Evolutionary conservation across 805 yeast genomes (phyloP).

Genomic region (Ogataea zsoltii): DNA sequence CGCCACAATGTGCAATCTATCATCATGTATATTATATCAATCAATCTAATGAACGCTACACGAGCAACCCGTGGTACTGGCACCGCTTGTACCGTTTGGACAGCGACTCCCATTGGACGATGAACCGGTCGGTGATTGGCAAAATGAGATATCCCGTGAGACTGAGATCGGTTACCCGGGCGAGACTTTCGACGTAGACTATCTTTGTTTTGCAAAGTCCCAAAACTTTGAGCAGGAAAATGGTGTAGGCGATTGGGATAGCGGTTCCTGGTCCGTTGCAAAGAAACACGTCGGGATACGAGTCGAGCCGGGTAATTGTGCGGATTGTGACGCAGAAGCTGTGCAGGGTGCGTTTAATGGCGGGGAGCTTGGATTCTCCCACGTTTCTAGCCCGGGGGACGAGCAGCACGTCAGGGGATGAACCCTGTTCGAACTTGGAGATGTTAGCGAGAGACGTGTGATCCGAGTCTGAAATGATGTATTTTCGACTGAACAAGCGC

Average conservation of each 20-base stretch:
- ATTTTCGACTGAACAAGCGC: constrained; percentile 26
- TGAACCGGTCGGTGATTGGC: constrained; percentile 71
- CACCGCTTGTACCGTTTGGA: constrained; percentile 52
- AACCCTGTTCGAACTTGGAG: constrained; percentile 36
- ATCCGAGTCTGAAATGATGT: constrained; percentile 46
- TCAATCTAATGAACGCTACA: constrained; percentile 35
- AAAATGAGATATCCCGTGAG: constrained; percentile 71
- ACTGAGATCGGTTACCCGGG: constrained; percentile 75
- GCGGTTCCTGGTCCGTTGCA: constrained; percentile 84
- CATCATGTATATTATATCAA: constrained; percentile 1
- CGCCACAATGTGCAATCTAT: background rate
- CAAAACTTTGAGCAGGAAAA: constrained; percentile 50
- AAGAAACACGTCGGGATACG: constrained; percentile 35
- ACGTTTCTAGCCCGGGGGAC: constrained; percentile 39
- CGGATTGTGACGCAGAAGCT: constrained; percentile 31
- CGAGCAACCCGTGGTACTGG: constrained; percentile 78
- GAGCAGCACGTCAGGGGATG: constrained; percentile 23
- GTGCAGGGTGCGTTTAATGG: constrained; percentile 34
- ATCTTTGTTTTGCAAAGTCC: constrained; percentile 55
- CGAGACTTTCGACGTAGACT: constrained; percentile 82
- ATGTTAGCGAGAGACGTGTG: constrained; percentile 44
- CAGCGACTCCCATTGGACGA: constrained; percentile 88
- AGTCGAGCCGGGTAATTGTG: constrained; percentile 10
- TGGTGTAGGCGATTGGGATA: constrained; percentile 62
- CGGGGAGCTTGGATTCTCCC: constrained; percentile 35